Base-by-base conservation (phyloP, 306 rosid species). In the Acacia crassicarpa region DNA sequence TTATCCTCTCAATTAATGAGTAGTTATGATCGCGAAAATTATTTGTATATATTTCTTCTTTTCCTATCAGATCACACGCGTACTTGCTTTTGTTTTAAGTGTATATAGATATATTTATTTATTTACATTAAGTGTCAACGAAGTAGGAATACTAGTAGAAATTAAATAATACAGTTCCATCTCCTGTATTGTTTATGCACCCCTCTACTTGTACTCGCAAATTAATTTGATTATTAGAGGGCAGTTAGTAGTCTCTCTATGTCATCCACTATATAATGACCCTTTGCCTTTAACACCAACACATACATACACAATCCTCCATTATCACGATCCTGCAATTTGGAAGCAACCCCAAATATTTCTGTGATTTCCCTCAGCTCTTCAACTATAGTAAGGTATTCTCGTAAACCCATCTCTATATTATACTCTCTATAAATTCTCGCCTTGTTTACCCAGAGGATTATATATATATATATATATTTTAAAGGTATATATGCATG, bases 141-240 rank as follows among this genome's bases (percentile, higher is more conserved):
- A 54, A 20, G 61, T 54, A 54, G 61, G 25, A 54, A 19, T 17
- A 32, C 12, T 66, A 33, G 44, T 49, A 49, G 56, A 49, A 49
- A 49, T 27, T 27, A 27, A 27, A 27, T 27, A 27, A 27, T 27
- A 27, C 27, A 27, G 27, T 27, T 27, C 27, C 27, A 27, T 27
- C 27, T 27, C 27, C 27, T 49, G 8, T 68, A 30, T 14, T 12
- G 30, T 38, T 27, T 63, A 63, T 17, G 35, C 3, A 5, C 74
- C 67, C 74, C 62, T 72, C 88, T 69, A 86, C 86, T 80, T 77
- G 63, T 66, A 35, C 77, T 54, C 58, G 40, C 82, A 58, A 72
- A 53, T 86, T 51, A 86, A 76, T 79, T 44, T 66, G 40, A 33
- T 74, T 71, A 65, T 76, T 38, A 80, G 71, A 46, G 75, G 35